These are phyloP conservation scores for Xylariaceae sp. DNA, from an alignment of 2,329 filamentous ascomycete genomes.

Conservation along the genomic window DNA sequence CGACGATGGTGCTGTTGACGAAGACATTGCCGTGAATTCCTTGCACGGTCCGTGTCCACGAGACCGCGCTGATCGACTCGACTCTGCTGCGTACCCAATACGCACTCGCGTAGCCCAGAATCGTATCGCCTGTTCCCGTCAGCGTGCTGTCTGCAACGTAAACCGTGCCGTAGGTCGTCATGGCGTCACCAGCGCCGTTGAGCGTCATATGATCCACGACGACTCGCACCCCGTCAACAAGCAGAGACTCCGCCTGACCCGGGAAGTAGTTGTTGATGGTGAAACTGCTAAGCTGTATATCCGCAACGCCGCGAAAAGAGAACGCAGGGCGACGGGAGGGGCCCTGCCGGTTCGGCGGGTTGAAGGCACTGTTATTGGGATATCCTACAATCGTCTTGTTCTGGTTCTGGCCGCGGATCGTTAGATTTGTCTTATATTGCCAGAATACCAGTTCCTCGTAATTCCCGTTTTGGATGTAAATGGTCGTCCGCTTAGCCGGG, in stretches of 20 bases:
- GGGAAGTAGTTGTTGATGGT: slow-evolving; percentile 13
- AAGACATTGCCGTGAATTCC: slow-evolving; percentile 15
- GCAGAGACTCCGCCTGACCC: slow-evolving; percentile 10
- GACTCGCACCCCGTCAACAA: slow-evolving; percentile 6
- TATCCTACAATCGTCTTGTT: slow-evolving; percentile 12
- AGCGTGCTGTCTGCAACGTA: slow-evolving; percentile 9
- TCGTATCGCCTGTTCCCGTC: slow-evolving; percentile 11
- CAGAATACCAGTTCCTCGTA: slow-evolving; percentile 16
- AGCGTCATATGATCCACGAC: slow-evolving; percentile 11
- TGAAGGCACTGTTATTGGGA: slow-evolving; percentile 16
- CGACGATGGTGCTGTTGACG: slow-evolving; percentile 12
- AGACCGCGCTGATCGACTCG: slow-evolving; percentile 9
- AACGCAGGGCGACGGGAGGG: slow-evolving; percentile 12
- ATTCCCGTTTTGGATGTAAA: slow-evolving; percentile 12
- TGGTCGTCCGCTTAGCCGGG: slow-evolving; percentile 8
- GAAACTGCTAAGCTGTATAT: slow-evolving; percentile 12
- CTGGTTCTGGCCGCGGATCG: slow-evolving; percentile 8
- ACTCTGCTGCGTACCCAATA: slow-evolving; percentile 11
- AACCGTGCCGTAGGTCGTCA: slow-evolving; percentile 13
- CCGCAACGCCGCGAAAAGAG: slow-evolving; percentile 12
- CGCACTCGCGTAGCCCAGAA: slow-evolving; percentile 12
- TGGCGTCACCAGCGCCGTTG: slow-evolving; percentile 10
- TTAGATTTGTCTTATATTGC: slow-evolving; percentile 13
- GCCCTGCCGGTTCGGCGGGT: slow-evolving; percentile 14
- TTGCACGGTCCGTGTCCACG: slow-evolving; percentile 15